A percentile compares a stretch with the other conserved stretches of the same genome.
These are phyloP conservation scores for Carex scoparia DNA, from an alignment of 176 grass and related monocot species.

Conservation along the genomic window DNA sequence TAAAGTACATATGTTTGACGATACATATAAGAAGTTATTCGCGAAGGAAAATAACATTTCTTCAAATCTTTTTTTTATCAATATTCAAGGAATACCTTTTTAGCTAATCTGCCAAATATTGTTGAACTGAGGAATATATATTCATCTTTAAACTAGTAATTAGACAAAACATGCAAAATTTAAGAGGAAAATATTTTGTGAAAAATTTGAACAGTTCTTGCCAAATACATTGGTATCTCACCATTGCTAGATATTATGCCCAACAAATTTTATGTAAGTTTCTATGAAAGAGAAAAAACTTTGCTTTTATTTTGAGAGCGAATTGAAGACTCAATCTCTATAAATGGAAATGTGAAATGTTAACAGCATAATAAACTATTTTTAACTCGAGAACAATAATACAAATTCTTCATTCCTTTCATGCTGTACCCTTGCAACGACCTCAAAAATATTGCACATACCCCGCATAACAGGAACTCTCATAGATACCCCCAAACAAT, in stretches of 20 bases:
- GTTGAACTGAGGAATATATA: background rate
- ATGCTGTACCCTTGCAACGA: background rate
- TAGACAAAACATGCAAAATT: background rate
- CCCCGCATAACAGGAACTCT: background rate
- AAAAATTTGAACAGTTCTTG: background rate
- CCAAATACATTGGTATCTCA: background rate
- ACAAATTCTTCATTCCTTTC: background rate
- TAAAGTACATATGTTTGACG: background rate
- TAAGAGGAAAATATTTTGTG: background rate
- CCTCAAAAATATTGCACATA: conserved; percentile 6
- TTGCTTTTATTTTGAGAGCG: background rate
- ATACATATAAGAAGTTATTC: background rate
- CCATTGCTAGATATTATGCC: background rate
- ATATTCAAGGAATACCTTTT: background rate
- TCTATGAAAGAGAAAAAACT: background rate
- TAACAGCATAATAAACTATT: background rate
- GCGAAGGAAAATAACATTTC: background rate
- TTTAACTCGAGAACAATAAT: background rate
- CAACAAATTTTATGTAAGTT: background rate
- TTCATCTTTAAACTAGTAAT: background rate
- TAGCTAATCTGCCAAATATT: background rate
- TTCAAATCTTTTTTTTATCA: background rate
- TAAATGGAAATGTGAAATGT: background rate
- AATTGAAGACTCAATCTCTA: background rate
- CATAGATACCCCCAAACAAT: background rate